These are phyloP conservation scores for Alternaria solani DNA, from an alignment of 2,329 filamentous ascomycete species.

Conservation along the genomic window DNA sequence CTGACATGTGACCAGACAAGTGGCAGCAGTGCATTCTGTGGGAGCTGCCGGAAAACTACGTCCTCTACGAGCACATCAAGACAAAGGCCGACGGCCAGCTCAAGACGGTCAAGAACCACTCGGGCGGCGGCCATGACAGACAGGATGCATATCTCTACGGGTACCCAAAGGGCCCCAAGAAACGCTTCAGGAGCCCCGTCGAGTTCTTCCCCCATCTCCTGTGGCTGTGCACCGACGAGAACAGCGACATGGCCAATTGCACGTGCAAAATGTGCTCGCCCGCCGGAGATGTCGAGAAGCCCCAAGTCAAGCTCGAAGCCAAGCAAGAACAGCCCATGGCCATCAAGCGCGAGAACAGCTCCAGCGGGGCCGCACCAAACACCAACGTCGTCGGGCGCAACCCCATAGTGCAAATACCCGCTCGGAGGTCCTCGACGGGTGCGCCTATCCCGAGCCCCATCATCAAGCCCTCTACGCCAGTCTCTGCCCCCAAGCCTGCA, in stretches of 20 bases:
- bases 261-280: conserved; percentile 66
- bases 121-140: conserved; percentile 60
- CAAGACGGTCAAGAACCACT: conserved; percentile 60
- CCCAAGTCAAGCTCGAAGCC: conserved; percentile 33
- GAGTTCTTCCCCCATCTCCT: conserved; percentile 69
- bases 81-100: conserved; percentile 59
- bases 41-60: conserved; percentile 64
- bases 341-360: conserved; percentile 41
- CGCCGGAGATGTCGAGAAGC: conserved; percentile 52
- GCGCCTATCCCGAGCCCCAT: conserved; percentile 34
- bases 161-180: conserved; percentile 64
- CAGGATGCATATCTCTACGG: conserved; percentile 69
- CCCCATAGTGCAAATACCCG: conserved; percentile 39
- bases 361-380: conserved; percentile 11
- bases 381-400: conserved; percentile 19
- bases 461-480: conserved; percentile 24
- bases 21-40: conserved; percentile 60
- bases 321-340: conserved; percentile 27
- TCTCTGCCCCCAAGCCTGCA: background rate
- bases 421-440: conserved; percentile 29
- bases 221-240: conserved; percentile 64
- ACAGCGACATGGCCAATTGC: conserved; percentile 63
- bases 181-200: conserved; percentile 65
- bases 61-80: conserved; percentile 66
- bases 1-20: conserved; percentile 47